Base-by-base conservation (phyloP, 2,329 filamentous ascomycete genomes). In the Botrytis fragariae region DNA sequence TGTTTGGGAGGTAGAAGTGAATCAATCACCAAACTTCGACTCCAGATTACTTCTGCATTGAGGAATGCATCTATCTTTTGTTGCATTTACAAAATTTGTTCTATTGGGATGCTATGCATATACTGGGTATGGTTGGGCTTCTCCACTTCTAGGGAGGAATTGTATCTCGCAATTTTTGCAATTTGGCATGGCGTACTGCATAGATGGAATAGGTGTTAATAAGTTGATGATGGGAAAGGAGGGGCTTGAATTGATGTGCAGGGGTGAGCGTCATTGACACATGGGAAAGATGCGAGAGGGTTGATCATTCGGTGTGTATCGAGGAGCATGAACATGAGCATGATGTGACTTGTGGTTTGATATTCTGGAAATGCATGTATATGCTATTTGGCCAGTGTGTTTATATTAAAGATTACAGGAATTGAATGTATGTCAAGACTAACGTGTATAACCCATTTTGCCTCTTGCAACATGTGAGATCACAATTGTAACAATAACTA, bases 231-330 rank as follows among this genome's bases (percentile, higher is more conserved):
- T 51, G 29, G 32, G 32, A 25, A 18, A 39, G n/a, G 61, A 45
- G 22, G 64, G 45, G 45, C 29, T 63, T 18, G 37, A 25, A 29
- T 51, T 35, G 22, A 67, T 39, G 22, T 20, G 22, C 45, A 54
- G 64, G 64, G 44, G 45, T 67, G 45, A 48, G 16, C 64, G 45
- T 67, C 64, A 67, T 67, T 54, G 64, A n/a, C 64, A 48, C 45
- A 39, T 35, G 22, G 45, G 32, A 67, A 32, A 20, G 32, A 67
- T 37, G 29, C 45, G 45, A 37, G 63, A 37, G 25, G 25, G 64
- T 35, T 67, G 45, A 67, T 54, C 22, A 54, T 51, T 54, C 9
- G 25, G 14, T n/a, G 14, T 54, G 32, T 45, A 54, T 45, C 14
- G n/a, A 39, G 45, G 45, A 51, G n/a, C 22, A 51, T 48, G 35